phyloP scores from a whole-genome alignment of 768 basidiomycete species.

The Calvatia gigantea region DNA sequence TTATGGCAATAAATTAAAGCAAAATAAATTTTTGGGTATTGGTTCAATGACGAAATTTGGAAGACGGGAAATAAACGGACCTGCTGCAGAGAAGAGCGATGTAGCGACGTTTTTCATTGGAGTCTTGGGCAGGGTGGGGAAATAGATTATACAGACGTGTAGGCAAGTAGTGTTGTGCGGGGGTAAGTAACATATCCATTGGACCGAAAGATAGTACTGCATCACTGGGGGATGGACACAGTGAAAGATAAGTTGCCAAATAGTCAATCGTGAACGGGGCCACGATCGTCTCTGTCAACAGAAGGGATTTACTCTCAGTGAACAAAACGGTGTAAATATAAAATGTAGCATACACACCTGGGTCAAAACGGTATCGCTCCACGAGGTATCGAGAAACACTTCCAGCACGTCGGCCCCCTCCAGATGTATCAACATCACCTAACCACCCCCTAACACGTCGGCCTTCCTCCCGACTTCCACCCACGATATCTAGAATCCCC shows the following conservation, averaged over 20 bases:
- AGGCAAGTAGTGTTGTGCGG: constrained; percentile 72
- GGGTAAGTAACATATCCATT: constrained; percentile 74
- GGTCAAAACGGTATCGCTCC: constrained; percentile 78
- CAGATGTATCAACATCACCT: constrained; percentile 74
- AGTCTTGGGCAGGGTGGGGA: constrained; percentile 81
- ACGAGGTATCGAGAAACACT: constrained; percentile 72
- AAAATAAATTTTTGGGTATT: constrained; percentile 5
- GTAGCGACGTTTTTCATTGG: constrained; percentile 70
- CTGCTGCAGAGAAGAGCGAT: constrained; percentile 69
- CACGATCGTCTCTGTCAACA: constrained; percentile 57
- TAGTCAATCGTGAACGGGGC: constrained; percentile 76
- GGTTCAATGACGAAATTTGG: background rate
- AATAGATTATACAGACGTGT: constrained; percentile 70
- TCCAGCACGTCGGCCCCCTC: constrained; percentile 60
- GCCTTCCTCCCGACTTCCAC: constrained; percentile 72
- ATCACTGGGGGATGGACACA: constrained; percentile 69
- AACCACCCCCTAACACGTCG: constrained; percentile 72
- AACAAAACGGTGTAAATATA: constrained; percentile 8
- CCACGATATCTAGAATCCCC: constrained; percentile 71
- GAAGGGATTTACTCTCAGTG: background rate
- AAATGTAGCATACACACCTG: constrained; percentile 47
- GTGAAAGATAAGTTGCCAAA: constrained; percentile 73
- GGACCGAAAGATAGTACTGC: constrained; percentile 79
- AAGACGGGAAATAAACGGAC: constrained; percentile 28
- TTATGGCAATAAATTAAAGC: background rate